Percentiles rank a stretch among this genome's conserved stretches.
Evolutionary conservation across 2,329 filamentous ascomycete species (phyloP).

Genomic region (Coniochaeta ligniaria): DNA sequence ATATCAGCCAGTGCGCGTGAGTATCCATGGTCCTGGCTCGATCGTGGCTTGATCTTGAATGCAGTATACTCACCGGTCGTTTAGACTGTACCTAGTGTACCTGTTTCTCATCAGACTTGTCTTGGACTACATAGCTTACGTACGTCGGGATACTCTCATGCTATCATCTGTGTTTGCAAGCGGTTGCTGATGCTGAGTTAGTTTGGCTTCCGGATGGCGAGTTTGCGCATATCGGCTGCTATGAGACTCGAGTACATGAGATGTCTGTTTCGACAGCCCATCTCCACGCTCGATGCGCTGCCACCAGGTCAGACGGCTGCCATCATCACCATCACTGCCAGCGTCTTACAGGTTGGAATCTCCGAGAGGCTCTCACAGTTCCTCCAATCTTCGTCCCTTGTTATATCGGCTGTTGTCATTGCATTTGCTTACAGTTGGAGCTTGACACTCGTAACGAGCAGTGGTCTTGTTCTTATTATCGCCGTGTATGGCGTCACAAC

Average conservation of each 20-base stretch:
- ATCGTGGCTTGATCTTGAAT: slow-evolving; percentile 7
- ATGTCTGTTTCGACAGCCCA: slow-evolving; percentile 55
- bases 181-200: slow-evolving; percentile 8
- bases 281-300: slow-evolving; percentile 59
- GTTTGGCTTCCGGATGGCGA: slow-evolving; percentile 50
- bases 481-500: slow-evolving; percentile 40
- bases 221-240: slow-evolving; percentile 51
- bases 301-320: slow-evolving; percentile 51
- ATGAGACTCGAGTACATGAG: slow-evolving; percentile 58
- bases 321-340: slow-evolving; percentile 57
- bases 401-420: slow-evolving; percentile 44
- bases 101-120: slow-evolving; percentile 60
- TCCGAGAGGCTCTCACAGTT: slow-evolving; percentile 53
- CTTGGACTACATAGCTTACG: slow-evolving; percentile 44
- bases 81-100: slow-evolving; percentile 58
- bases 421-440: slow-evolving; percentile 51
- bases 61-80: neutral
- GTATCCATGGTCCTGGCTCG: slow-evolving; percentile 1
- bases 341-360: slow-evolving; percentile 54
- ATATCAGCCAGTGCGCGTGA: slow-evolving; percentile 21
- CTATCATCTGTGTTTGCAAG: neutral
- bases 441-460: slow-evolving; percentile 50
- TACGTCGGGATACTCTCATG: slow-evolving; percentile 4
- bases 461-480: slow-evolving; percentile 46
- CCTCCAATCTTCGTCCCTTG: slow-evolving; percentile 46